phyloP scores from a whole-genome alignment of 768 basidiomycete species.

The Amylocystis lapponica region DNA sequence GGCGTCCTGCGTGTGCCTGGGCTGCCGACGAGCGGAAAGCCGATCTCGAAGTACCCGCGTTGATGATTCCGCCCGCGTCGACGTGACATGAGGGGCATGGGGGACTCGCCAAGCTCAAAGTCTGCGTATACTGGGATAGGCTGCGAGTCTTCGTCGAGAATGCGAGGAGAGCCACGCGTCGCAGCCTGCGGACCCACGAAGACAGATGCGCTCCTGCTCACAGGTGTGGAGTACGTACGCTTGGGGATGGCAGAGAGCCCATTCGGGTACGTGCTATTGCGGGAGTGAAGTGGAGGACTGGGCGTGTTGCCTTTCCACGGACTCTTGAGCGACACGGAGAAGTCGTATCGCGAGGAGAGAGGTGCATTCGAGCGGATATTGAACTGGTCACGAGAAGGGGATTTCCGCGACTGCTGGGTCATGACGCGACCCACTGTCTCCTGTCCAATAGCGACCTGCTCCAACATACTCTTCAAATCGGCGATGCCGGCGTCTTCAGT shows the following conservation, averaged over 20 bases:
- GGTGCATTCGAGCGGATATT: conserved; percentile 28
- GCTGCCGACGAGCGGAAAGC: conserved; percentile 14
- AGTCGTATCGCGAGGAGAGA: conserved; percentile 53
- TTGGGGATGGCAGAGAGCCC: conserved; percentile 16
- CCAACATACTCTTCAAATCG: conserved; percentile 60
- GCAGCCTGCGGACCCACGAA: conserved; percentile 9
- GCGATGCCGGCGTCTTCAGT: conserved; percentile 41
- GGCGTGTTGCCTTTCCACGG: conserved; percentile 36
- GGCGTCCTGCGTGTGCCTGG: conserved; percentile 39
- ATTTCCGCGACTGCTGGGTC: conserved; percentile 14
- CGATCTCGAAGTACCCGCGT: conserved; percentile 49
- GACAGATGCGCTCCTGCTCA: conserved; percentile 5
- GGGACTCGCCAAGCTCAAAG: conserved; percentile 18
- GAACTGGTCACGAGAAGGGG: conserved; percentile 13
- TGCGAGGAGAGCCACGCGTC: conserved; percentile 47
- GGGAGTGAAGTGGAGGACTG: conserved; percentile 20
- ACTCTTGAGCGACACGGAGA: conserved; percentile 43
- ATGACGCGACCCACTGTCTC: conserved; percentile 25
- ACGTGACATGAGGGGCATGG: conserved; percentile 11
- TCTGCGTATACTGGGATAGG: conserved; percentile 1
- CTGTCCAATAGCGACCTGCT: conserved; percentile 46
- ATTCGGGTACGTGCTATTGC: conserved; percentile 45
- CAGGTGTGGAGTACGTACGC: conserved; percentile 32
- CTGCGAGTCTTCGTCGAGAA: conserved; percentile 24
- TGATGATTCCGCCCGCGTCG: conserved; percentile 43